These are phyloP conservation scores for Epichloe uncinata DNA, from an alignment of 2,329 filamentous ascomycete species.

Conservation along the genomic window DNA sequence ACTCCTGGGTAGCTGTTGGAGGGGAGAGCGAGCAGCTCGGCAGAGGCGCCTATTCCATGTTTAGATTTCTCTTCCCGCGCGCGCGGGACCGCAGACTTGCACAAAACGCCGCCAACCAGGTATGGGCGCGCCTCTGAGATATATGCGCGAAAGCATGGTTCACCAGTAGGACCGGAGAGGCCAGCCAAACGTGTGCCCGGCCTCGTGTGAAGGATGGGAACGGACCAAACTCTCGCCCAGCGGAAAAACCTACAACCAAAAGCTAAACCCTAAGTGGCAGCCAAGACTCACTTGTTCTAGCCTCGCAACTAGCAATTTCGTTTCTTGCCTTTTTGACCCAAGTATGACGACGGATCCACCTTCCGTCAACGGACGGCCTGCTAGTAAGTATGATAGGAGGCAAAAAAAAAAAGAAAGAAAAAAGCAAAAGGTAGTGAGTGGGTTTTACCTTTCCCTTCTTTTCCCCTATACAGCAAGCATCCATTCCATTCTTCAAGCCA, in stretches of 20 bases:
- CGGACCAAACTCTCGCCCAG: neutral
- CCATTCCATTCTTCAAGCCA: neutral
- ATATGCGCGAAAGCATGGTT: too few relatives aligned
- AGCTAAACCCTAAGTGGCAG: slow-evolving; percentile 10
- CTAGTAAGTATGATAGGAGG: too few relatives aligned
- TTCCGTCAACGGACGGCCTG: too few relatives aligned
- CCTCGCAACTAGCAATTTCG: neutral
- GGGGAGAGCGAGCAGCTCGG: neutral
- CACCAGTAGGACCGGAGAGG: too few relatives aligned
- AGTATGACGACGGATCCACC: neutral
- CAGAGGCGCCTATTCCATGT: neutral
- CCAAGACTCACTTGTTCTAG: slow-evolving; percentile 7
- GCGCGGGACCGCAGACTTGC: neutral
- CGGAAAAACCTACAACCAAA: neutral
- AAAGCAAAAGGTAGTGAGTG: too few relatives aligned
- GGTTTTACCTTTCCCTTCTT: neutral
- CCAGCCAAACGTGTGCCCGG: too few relatives aligned
- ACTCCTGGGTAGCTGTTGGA: too few relatives aligned
- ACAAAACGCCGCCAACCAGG: neutral
- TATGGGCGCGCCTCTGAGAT: too few relatives aligned
- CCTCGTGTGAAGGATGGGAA: too few relatives aligned
- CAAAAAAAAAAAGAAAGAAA: too few relatives aligned
- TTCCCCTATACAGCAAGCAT: neutral
- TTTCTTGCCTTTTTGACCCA: neutral
- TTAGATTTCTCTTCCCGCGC: neutral